Evolutionary conservation across 2,329 filamentous ascomycete genomes (phyloP).

Genomic region (Fusarium decemcellulare): DNA sequence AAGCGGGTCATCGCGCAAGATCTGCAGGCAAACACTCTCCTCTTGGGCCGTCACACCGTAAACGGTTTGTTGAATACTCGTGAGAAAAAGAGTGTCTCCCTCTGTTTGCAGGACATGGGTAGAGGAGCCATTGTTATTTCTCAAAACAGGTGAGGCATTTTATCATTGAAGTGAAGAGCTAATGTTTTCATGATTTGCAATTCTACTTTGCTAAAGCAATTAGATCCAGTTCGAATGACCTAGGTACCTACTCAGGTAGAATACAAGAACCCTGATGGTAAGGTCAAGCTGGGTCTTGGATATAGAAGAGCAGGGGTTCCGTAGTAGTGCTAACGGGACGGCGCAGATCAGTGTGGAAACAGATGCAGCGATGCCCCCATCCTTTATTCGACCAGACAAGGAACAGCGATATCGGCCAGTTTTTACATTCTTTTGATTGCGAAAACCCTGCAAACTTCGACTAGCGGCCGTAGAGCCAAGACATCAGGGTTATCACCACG

Average conservation of each 20-base stretch:
- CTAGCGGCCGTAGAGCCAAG: neutral
- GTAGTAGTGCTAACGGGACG: neutral
- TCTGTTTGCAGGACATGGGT: no score
- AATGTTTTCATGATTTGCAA: neutral
- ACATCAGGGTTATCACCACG: neutral
- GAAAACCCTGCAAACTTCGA: neutral
- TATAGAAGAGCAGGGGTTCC: neutral
- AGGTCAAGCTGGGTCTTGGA: neutral
- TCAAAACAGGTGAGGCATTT: no score
- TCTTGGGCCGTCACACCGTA: neutral
- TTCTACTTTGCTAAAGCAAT: neutral
- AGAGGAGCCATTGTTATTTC: no score
- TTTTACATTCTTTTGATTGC: neutral
- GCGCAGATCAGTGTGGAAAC: neutral
- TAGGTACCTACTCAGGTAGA: neutral
- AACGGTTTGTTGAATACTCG: no score
- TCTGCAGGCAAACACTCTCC: no score
- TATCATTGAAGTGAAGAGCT: no score
- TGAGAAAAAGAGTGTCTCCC: no score
- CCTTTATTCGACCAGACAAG: neutral
- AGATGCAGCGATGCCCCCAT: no score
- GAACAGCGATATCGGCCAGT: neutral
- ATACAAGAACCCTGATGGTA: slow-evolving; percentile 1
- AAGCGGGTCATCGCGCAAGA: no score
- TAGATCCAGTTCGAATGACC: no score